phyloP scores from a whole-genome alignment of 306 rosid genomes.

The Quercus aquifolioides region DNA sequence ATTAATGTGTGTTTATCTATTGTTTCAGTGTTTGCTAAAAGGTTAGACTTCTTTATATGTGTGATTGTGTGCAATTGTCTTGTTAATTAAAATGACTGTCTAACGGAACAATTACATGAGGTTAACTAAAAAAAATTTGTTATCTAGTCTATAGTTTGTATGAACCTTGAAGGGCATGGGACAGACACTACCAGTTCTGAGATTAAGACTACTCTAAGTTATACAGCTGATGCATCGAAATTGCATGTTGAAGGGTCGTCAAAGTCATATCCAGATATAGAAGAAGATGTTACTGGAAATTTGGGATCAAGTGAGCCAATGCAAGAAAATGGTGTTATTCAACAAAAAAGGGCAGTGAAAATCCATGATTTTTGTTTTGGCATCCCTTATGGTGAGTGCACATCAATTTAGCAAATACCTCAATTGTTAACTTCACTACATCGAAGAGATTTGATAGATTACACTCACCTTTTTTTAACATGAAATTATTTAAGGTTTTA shows the following conservation, averaged over 20 bases:
- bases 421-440: background rate
- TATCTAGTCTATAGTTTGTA: conserved; percentile 46
- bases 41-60: background rate
- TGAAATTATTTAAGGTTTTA: background rate
- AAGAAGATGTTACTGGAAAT: conserved; percentile 32
- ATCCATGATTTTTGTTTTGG: conserved; percentile 97
- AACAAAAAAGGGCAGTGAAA: conserved; percentile 54
- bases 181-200: conserved; percentile 41
- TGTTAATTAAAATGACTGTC: background rate
- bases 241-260: conserved; percentile 34
- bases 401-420: conserved; percentile 1
- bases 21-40: conserved; percentile 1
- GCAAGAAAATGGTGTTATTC: conserved; percentile 25
- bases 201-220: conserved; percentile 36
- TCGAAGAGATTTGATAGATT: conserved; percentile 2
- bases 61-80: background rate
- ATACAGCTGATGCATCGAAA: conserved; percentile 36
- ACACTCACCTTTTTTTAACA: background rate
- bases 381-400: conserved; percentile 81
- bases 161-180: conserved; percentile 55
- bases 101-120: conserved; percentile 16
- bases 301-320: conserved; percentile 25
- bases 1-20: conserved; percentile 10
- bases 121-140: conserved; percentile 27
- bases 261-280: conserved; percentile 31